phyloP scores from a whole-genome alignment of 2,329 filamentous ascomycete species.

The Knufia petricola region DNA sequence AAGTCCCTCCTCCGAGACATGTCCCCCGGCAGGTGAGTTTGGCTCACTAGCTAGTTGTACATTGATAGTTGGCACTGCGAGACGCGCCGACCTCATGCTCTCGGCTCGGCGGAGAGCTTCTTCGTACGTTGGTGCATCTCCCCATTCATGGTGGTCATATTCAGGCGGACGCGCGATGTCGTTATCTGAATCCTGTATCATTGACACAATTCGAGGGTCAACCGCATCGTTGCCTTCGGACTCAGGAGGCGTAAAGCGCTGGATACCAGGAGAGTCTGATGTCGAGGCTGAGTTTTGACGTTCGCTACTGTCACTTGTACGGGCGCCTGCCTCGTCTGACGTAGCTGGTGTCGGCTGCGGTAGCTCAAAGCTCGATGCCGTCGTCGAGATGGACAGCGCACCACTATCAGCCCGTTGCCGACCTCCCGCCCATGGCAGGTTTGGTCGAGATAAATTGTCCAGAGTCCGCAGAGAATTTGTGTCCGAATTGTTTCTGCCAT shows the following conservation, averaged over 20 bases:
- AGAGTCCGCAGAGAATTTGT: slow-evolving; percentile 13
- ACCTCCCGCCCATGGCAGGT: slow-evolving; percentile 16
- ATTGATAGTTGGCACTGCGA: slow-evolving; percentile 22
- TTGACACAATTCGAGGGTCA: slow-evolving; percentile 4
- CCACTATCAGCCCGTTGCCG: slow-evolving; percentile 29
- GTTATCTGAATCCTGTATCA: slow-evolving; percentile 15
- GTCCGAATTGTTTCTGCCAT: slow-evolving; percentile 14
- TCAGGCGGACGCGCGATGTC: slow-evolving; percentile 27
- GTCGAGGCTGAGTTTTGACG: slow-evolving; percentile 1
- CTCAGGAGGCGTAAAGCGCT: slow-evolving; percentile 8
- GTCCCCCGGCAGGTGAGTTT: slow-evolving; percentile 15
- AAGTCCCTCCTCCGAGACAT: neutral
- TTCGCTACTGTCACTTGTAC: slow-evolving; percentile 1
- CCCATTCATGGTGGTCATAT: slow-evolving; percentile 34
- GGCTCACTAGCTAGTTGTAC: slow-evolving; percentile 22
- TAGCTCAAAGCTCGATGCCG: slow-evolving; percentile 11
- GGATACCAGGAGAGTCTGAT: slow-evolving; percentile 5
- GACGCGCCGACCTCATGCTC: slow-evolving; percentile 12
- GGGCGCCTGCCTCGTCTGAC: neutral
- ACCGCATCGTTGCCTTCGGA: slow-evolving; percentile 1
- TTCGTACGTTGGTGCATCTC: slow-evolving; percentile 34
- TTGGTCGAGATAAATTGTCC: slow-evolving; percentile 21
- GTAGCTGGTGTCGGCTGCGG: slow-evolving; percentile 6
- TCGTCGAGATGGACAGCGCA: slow-evolving; percentile 27
- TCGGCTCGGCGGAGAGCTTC: slow-evolving; percentile 9